phyloP scores from a whole-genome alignment of 2,329 filamentous ascomycete genomes.

The Penicillium polonicum region DNA sequence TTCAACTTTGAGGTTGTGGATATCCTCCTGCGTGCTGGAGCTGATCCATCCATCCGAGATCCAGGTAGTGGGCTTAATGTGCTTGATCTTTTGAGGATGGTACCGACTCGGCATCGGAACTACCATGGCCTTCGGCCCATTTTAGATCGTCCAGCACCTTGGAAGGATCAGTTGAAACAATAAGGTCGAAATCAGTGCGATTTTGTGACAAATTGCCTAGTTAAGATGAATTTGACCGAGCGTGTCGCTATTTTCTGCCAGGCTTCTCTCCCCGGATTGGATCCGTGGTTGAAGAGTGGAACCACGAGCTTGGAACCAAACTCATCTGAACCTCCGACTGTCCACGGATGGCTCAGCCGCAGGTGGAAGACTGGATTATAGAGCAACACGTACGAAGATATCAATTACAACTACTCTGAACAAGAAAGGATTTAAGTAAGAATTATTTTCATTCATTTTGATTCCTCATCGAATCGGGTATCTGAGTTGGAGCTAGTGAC shows the following conservation, averaged over 20 bases:
- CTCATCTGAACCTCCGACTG: background rate
- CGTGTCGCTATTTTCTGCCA: background rate
- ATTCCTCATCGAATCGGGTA: conserved; percentile 14
- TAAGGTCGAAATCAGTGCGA: background rate
- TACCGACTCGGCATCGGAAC: background rate
- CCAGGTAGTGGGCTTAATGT: conserved; percentile 12
- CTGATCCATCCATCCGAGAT: conserved; percentile 19
- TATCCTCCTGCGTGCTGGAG: conserved; percentile 20
- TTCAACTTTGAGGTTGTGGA: conserved; percentile 17
- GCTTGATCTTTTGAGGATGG: conserved; percentile 8
- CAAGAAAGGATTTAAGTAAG: background rate
- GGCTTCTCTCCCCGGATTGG: background rate
- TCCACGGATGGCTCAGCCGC: background rate
- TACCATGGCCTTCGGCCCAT: conserved; percentile 9
- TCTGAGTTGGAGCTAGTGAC: conserved; percentile 6
- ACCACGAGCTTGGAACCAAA: background rate
- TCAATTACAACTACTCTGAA: background rate
- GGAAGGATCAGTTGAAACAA: background rate
- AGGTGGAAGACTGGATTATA: background rate
- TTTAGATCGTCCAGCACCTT: conserved; percentile 5
- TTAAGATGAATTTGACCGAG: background rate
- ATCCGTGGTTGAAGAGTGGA: background rate
- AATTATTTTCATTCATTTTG: conserved; percentile 7
- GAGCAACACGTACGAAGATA: background rate
- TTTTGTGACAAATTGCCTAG: background rate